Conservation (phyloP, 352 stramenopile species). For the Thraustochytrium striatum region DNA sequence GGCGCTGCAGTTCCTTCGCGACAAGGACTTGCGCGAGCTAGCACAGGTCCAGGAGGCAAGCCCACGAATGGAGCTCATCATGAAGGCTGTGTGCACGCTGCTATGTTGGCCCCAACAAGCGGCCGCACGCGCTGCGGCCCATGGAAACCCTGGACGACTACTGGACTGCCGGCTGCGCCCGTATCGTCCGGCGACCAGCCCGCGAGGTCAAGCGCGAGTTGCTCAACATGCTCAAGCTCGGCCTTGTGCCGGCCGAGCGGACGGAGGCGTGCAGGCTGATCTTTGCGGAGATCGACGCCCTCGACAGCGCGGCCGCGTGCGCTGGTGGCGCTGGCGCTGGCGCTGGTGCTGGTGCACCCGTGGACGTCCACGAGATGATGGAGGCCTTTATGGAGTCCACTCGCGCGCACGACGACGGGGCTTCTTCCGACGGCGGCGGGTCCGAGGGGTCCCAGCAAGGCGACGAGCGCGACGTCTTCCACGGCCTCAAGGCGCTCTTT, state of each 20-base stretch:
- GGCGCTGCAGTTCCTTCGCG: not conserved
- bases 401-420: too few relatives aligned
- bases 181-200: constrained; percentile 1
- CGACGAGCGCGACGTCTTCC: constrained; percentile 22
- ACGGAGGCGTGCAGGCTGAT: not conserved
- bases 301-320: not conserved
- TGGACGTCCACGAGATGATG: too few relatives aligned
- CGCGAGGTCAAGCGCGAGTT: not conserved
- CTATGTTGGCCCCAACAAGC: not conserved
- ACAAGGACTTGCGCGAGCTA: not conserved
- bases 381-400: too few relatives aligned
- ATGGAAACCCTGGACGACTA: not conserved
- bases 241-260: not conserved
- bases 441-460: constrained; percentile 6
- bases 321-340: too few relatives aligned
- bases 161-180: not conserved
- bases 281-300: not conserved
- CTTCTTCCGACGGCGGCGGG: too few relatives aligned
- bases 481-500: constrained; percentile 29
- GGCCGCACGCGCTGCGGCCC: not conserved
- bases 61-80: constrained; percentile 15
- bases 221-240: not conserved
- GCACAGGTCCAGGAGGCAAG: not conserved
- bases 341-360: too few relatives aligned
- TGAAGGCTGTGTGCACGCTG: constrained; percentile 3